phyloP scores from a whole-genome alignment of 495 filamentous ascomycete species.

The Glarea lozoyensis region DNA sequence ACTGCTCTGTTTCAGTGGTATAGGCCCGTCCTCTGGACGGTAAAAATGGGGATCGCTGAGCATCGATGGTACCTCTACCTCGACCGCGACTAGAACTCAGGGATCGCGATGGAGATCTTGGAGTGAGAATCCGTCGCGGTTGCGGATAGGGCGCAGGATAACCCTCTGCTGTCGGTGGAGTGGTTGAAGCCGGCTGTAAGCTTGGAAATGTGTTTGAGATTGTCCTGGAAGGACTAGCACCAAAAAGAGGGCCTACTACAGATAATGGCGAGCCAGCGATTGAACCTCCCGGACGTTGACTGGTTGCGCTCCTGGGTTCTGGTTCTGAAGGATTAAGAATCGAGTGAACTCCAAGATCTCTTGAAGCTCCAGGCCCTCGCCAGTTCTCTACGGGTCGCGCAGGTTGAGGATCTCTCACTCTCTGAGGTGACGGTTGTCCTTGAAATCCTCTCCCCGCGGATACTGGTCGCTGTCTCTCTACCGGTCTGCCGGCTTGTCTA shows the following conservation, averaged over 20 bases:
- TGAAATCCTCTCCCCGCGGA: slow-evolving; percentile 9
- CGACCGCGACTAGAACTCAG: slow-evolving; percentile 33
- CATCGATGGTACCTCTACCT: slow-evolving; percentile 35
- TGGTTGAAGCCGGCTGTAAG: slow-evolving; percentile 10
- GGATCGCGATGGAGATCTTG: slow-evolving; percentile 49
- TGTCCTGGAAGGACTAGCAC: slow-evolving; percentile 9
- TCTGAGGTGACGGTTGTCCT: slow-evolving; percentile 7
- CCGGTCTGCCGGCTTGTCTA: slow-evolving; percentile 15
- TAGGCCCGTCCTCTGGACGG: slow-evolving; percentile 13
- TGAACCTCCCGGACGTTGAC: slow-evolving; percentile 8
- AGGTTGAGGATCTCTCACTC: slow-evolving; percentile 16
- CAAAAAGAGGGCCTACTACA: slow-evolving; percentile 9
- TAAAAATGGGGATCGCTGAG: slow-evolving; percentile 28
- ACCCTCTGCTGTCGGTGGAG: slow-evolving; percentile 21
- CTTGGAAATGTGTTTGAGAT: slow-evolving; percentile 12
- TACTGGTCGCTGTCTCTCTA: slow-evolving; percentile 12
- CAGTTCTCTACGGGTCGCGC: slow-evolving; percentile 24
- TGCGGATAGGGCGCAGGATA: slow-evolving; percentile 22
- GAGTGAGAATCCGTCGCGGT: slow-evolving; percentile 51
- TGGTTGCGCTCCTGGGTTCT: slow-evolving; percentile 5
- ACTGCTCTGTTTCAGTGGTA: slow-evolving; percentile 15
- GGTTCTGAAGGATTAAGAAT: slow-evolving; percentile 41
- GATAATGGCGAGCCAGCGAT: slow-evolving; percentile 12
- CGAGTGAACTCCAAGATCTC: slow-evolving; percentile 38
- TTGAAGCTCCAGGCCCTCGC: slow-evolving; percentile 27